phyloP scores from a whole-genome alignment of 805 yeast species.

The Schwanniomyces occidentalis region DNA sequence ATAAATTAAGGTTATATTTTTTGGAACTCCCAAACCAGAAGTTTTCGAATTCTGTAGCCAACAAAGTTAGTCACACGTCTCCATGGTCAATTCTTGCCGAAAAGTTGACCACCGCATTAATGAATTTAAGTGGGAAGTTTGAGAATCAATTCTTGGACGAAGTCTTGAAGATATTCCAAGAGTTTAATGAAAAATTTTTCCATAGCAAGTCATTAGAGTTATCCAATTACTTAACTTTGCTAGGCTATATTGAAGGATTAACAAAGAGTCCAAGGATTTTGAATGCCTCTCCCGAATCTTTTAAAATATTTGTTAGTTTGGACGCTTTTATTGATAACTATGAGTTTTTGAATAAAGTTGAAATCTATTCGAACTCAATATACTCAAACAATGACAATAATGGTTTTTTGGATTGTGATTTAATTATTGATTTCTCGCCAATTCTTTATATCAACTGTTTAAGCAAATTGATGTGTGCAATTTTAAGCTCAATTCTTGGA shows the following conservation, averaged over 20 bases:
- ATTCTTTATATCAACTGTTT: constrained; percentile 34
- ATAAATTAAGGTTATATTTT: constrained; percentile 48
- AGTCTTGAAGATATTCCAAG: constrained; percentile 26
- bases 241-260: constrained; percentile 37
- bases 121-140: constrained; percentile 27
- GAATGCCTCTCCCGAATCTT: constrained; percentile 18
- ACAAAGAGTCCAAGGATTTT: constrained; percentile 27
- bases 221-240: constrained; percentile 34
- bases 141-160: constrained; percentile 19
- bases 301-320: constrained; percentile 32
- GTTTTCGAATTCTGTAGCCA: constrained; percentile 39
- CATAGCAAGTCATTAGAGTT: constrained; percentile 18
- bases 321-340: constrained; percentile 38
- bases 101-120: constrained; percentile 33
- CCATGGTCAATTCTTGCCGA: constrained; percentile 40
- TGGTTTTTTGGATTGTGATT: constrained; percentile 23
- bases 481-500: constrained; percentile 30
- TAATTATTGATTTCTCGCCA: constrained; percentile 33
- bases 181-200: constrained; percentile 29
- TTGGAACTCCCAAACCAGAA: constrained; percentile 44
- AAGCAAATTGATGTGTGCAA: constrained; percentile 35
- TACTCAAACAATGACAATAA: constrained; percentile 16
- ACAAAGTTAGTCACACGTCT: constrained; percentile 22
- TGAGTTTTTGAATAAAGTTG: constrained; percentile 39
- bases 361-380: constrained; percentile 25